Evolutionary conservation across 257 asterid genomes (phyloP), one percentile per base, ranked within the genome.

Genomic region (Coffea eugenioides): DNA sequence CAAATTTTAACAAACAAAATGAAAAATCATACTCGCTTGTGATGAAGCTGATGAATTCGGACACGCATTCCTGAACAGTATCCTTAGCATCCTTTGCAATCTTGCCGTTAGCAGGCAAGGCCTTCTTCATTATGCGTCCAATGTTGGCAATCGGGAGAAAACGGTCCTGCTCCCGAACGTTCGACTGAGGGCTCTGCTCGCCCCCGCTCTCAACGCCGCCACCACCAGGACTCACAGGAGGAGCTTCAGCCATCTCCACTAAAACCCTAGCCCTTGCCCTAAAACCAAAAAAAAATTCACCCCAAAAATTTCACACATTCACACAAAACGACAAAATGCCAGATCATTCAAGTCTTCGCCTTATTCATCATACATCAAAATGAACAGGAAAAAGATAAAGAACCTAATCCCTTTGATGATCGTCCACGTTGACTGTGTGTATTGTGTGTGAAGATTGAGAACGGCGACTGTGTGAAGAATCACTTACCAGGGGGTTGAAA

Each of bases 61-160:
- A 90, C 18, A 88, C 97, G 74, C 97, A 91, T 83, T 91, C 97
- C 84, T 90, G 94, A 73, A 90, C 97, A 51, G 92, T 87, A 73
- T 91, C 97, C 85, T 91, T 91, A 4, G 97, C 89, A n/a, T 91
- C 97, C 88, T 88, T 90, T 13, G 92, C 91, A 75, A 91, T 91
- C 86, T 90, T 91, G 15, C 93, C 97, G 52, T 91, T 91, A 13
- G 93, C 78, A 54, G 97, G 97, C 84, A 91, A 81, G 23, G 92
- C 97, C 72, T 90, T 91, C 86, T 91, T 91, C 97, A 91, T 91
- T 80, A 91, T 91, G 15, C 97, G 90, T 4, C 94, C 91, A 2
- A 91, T 89, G 80, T 91, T 91, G 48, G 97, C 97, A 54, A 91
- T 88, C 45, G 97, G 97, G 6, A 91, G 90, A 74, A 84, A 88